phyloP scores from a whole-genome alignment of 495 filamentous ascomycete species.

The Aspergillus mulundensis region DNA sequence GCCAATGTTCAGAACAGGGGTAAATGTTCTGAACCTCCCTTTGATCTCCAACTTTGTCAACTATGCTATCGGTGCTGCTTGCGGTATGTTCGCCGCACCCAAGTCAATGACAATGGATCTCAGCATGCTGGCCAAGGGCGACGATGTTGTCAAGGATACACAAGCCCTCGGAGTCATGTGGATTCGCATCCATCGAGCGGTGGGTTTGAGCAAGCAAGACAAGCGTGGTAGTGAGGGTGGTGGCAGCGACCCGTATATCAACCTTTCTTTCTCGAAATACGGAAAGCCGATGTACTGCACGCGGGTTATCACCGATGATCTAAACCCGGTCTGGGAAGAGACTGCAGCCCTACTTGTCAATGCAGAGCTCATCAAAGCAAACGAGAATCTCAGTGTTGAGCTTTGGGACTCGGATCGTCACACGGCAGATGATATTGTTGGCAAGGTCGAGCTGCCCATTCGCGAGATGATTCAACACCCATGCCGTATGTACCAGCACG shows the following conservation, averaged over 20 bases:
- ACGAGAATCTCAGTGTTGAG: conserved; percentile 89
- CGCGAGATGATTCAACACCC: conserved; percentile 93
- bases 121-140: conserved; percentile 82
- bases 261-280: conserved; percentile 73
- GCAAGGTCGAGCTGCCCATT: conserved; percentile 88
- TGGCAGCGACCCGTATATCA: conserved; percentile 92
- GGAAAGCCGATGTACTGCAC: conserved; percentile 98
- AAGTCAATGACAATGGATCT: conserved; percentile 93
- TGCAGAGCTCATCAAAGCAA: conserved; percentile 82
- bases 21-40: conserved; percentile 89
- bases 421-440: conserved; percentile 88
- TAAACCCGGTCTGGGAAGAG: conserved; percentile 93
- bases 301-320: conserved; percentile 86
- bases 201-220: conserved; percentile 89
- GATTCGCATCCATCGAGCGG: conserved; percentile 83
- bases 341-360: conserved; percentile 82
- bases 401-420: conserved; percentile 91
- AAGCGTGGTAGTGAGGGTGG: conserved; percentile 74
- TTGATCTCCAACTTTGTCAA: conserved; percentile 96
- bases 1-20: conserved; percentile 80
- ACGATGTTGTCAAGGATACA: conserved; percentile 85
- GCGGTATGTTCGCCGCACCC: conserved; percentile 90
- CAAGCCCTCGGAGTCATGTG: conserved; percentile 82
- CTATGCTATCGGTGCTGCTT: conserved; percentile 84
- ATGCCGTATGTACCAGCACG: conserved; percentile 83